phyloP scores from a whole-genome alignment of 1,284 basidiomycete species.

The Boletellus sp. region DNA sequence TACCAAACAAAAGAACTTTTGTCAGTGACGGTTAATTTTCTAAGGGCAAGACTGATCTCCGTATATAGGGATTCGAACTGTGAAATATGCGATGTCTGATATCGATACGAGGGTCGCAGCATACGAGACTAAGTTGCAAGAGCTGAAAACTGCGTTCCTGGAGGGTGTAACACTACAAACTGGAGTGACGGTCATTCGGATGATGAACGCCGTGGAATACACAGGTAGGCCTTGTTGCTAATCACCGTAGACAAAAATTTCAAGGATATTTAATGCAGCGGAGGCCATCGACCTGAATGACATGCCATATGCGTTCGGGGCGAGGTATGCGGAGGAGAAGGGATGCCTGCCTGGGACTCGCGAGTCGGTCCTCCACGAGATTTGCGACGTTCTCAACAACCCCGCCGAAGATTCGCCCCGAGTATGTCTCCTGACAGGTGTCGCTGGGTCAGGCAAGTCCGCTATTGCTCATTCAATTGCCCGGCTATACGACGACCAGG shows the following conservation, averaged over 20 bases:
- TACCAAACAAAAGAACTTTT: neutral
- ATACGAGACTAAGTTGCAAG: neutral
- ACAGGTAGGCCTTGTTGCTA: neutral
- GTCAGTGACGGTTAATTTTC: neutral
- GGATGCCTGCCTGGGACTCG: neutral
- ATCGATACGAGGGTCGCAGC: neutral
- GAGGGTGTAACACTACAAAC: neutral
- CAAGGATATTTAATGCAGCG: neutral
- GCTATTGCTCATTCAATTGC: neutral
- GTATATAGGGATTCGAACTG: neutral
- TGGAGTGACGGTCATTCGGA: neutral
- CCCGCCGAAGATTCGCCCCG: neutral
- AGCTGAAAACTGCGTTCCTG: neutral
- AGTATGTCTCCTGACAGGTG: neutral
- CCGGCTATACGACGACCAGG: neutral
- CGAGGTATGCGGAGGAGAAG: neutral
- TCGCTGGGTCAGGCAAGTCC: neutral
- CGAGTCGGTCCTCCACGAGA: neutral
- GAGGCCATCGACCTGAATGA: neutral
- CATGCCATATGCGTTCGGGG: neutral
- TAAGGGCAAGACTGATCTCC: neutral
- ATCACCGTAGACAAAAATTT: neutral
- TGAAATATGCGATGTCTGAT: neutral
- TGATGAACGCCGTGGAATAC: neutral
- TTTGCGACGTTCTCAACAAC: constrained; percentile 15